These are phyloP conservation scores for Graphilbum ipis-grandicollis DNA, from an alignment of 2,329 filamentous ascomycete species.

Conservation along the genomic window DNA sequence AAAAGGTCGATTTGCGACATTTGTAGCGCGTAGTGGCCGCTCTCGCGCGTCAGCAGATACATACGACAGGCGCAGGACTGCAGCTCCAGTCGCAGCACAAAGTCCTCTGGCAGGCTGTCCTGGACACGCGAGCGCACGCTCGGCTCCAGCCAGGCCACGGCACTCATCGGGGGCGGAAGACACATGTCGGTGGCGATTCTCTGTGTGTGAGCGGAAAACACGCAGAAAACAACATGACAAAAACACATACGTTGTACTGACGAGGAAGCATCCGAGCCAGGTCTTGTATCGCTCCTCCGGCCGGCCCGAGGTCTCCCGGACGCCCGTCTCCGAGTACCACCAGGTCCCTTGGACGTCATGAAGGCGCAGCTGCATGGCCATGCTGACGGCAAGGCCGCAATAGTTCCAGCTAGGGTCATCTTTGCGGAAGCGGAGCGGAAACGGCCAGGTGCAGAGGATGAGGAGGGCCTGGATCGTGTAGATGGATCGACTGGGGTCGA, in stretches of 20 bases:
- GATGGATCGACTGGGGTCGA: not conserved
- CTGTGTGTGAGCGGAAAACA: not conserved
- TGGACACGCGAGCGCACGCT: not conserved
- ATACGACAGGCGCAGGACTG: not conserved
- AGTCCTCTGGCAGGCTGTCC: not conserved
- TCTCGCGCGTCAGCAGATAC: not conserved
- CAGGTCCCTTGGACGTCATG: slow-evolving; percentile 1
- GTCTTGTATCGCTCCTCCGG: not conserved
- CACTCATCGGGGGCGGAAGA: not conserved
- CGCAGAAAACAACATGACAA: too few relatives aligned
- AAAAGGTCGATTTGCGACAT: not conserved
- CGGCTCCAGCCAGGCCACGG: not conserved
- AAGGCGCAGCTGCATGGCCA: slow-evolving; percentile 1
- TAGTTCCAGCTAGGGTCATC: slow-evolving; percentile 5
- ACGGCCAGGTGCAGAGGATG: slow-evolving; percentile 1
- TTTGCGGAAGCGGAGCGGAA: slow-evolving; percentile 1
- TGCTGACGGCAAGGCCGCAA: slow-evolving; percentile 1
- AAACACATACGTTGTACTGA: not conserved
- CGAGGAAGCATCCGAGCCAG: slow-evolving; percentile 1
- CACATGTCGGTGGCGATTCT: slow-evolving; percentile 1
- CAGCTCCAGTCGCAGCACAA: slow-evolving; percentile 1
- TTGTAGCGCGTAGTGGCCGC: not conserved
- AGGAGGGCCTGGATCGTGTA: slow-evolving; percentile 2
- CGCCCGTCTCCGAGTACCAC: slow-evolving; percentile 1
- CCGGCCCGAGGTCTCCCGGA: not conserved